phyloP scores from a whole-genome alignment of 129 eudicot genomes.

The Erigeron canadensis region DNA sequence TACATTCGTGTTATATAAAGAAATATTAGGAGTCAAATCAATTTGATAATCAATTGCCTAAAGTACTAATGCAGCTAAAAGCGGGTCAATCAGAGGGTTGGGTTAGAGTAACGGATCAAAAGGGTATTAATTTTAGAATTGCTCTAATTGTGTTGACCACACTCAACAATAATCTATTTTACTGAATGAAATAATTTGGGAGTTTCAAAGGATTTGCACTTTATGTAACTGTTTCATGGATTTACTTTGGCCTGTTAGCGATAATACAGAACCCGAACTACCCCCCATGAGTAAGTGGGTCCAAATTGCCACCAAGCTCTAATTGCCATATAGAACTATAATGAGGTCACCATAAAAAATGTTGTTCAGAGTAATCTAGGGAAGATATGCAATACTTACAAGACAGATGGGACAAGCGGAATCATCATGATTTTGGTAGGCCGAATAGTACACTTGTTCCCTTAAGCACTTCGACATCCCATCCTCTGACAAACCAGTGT shows the following conservation, averaged over 20 bases:
- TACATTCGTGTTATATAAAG: no score
- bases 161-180: no score
- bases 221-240: neutral
- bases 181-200: no score
- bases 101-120: no score
- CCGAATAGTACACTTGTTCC: constrained; percentile 22
- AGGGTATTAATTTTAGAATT: no score
- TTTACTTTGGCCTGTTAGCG: neutral
- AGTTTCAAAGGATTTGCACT: neutral
- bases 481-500: constrained; percentile 46
- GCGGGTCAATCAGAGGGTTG: no score
- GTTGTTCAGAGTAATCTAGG: neutral
- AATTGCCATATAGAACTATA: neutral
- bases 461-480: constrained; percentile 32
- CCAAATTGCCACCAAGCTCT: neutral
- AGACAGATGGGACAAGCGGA: constrained; percentile 42
- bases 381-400: constrained; percentile 26
- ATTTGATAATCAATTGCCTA: no score
- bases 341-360: neutral
- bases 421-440: constrained; percentile 16
- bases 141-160: no score
- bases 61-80: no score
- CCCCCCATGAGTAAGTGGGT: neutral
- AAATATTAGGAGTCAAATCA: no score
- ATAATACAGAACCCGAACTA: neutral